phyloP scores from a whole-genome alignment of 768 basidiomycete genomes.

The Cystobasidiopsis lactophilus region DNA sequence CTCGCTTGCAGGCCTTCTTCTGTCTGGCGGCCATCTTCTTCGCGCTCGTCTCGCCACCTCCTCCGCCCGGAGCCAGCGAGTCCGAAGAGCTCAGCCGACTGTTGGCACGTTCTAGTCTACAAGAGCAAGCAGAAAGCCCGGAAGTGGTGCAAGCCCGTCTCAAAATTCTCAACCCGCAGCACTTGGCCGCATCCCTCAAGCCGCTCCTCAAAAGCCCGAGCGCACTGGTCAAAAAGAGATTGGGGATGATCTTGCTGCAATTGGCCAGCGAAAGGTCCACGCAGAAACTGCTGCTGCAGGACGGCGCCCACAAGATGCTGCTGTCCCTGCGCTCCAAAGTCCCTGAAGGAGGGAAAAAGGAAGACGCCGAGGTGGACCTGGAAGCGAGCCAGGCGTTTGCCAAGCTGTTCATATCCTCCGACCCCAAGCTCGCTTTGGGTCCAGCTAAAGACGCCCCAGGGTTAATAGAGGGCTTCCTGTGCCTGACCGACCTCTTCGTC shows the following conservation, averaged over 20 bases:
- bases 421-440: slow-evolving; percentile 76
- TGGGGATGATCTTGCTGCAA: slow-evolving; percentile 14
- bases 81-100: slow-evolving; percentile 56
- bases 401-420: slow-evolving; percentile 76
- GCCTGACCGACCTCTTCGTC: slow-evolving; percentile 45
- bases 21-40: slow-evolving; percentile 42
- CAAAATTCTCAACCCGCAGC: neutral
- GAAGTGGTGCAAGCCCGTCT: neutral
- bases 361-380: neutral
- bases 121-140: slow-evolving; percentile 32
- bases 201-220: neutral
- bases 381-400: slow-evolving; percentile 63
- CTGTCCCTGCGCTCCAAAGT: slow-evolving; percentile 7
- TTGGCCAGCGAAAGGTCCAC: slow-evolving; percentile 16
- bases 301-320: slow-evolving; percentile 33
- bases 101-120: slow-evolving; percentile 32
- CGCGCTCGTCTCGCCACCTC: slow-evolving; percentile 36
- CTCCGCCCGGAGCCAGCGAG: too few relatives aligned
- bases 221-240: slow-evolving; percentile 22
- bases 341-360: neutral
- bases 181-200: neutral
- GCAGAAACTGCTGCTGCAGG: slow-evolving; percentile 10
- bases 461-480: slow-evolving; percentile 54
- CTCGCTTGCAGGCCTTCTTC: slow-evolving; percentile 29
- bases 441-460: slow-evolving; percentile 47